Conservation (phyloP, 2,329 filamentous ascomycete genomes). For the Penicillium sp. region DNA sequence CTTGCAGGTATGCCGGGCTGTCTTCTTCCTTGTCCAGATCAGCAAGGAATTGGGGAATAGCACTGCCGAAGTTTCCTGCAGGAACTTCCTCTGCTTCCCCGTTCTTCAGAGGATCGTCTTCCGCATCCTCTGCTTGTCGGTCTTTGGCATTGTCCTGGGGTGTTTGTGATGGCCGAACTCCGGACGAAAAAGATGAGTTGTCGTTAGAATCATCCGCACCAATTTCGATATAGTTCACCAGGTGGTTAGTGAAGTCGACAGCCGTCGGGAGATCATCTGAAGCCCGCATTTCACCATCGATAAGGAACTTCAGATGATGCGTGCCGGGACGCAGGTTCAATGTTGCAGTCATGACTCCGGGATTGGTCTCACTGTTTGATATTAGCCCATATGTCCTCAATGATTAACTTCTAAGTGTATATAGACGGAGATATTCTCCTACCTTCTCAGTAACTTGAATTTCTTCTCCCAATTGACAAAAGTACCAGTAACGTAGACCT, state of each 20-base stretch:
- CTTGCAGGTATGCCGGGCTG: slow-evolving; percentile 69
- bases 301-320: slow-evolving; percentile 93
- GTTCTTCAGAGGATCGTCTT: slow-evolving; percentile 30
- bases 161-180: slow-evolving; percentile 47
- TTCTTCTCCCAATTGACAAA: slow-evolving; percentile 98
- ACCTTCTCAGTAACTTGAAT: slow-evolving; percentile 82
- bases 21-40: slow-evolving; percentile 85
- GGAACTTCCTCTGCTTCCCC: slow-evolving; percentile 55
- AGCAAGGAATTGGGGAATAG: slow-evolving; percentile 79
- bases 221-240: slow-evolving; percentile 98
- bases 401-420: not conserved
- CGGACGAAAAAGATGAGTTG: slow-evolving; percentile 36
- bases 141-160: slow-evolving; percentile 39
- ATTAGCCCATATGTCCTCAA: slow-evolving; percentile 18
- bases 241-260: slow-evolving; percentile 95
- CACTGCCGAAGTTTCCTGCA: slow-evolving; percentile 63
- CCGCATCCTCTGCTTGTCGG: slow-evolving; percentile 37
- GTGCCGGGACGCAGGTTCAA: slow-evolving; percentile 88
- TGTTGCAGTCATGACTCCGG: slow-evolving; percentile 68
- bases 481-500: slow-evolving; percentile 94
- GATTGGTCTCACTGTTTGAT: slow-evolving; percentile 41
- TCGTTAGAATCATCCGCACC: slow-evolving; percentile 66
- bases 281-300: slow-evolving; percentile 90
- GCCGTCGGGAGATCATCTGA: slow-evolving; percentile 86
- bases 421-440: slow-evolving; percentile 42